Conservation (phyloP, 2,329 filamentous ascomycete species). For the Scopulariopsis brevicaulis region DNA sequence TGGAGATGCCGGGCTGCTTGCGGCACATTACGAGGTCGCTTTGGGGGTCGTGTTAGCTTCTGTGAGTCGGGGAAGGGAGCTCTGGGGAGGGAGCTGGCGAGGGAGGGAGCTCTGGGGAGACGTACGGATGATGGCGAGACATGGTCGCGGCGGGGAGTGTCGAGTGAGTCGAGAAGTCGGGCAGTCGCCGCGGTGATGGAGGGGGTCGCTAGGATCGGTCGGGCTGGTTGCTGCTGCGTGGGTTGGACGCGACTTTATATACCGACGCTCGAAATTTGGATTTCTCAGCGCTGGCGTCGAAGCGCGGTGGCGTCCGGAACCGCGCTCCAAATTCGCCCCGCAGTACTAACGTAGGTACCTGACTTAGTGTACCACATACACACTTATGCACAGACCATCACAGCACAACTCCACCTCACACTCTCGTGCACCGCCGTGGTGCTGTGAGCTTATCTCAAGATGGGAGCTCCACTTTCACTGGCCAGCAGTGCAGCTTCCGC, state of each 20-base stretch:
- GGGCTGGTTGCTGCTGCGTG: neutral
- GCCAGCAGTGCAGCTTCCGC: neutral
- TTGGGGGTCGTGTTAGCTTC: slow-evolving; percentile 21
- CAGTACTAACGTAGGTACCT: neutral
- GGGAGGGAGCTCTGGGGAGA: slow-evolving; percentile 11
- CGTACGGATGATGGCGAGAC: slow-evolving; percentile 90
- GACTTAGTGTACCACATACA: neutral
- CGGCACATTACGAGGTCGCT: slow-evolving; percentile 99
- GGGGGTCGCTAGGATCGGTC: neutral
- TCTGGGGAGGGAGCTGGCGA: neutral
- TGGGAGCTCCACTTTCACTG: neutral
- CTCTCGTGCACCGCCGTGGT: neutral
- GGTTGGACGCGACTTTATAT: neutral
- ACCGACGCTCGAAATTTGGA: neutral
- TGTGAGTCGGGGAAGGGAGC: neutral
- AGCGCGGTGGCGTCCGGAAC: neutral
- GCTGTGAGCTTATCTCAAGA: neutral
- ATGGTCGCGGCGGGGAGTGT: slow-evolving; percentile 36
- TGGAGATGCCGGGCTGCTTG: slow-evolving; percentile 94
- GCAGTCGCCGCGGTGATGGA: neutral
- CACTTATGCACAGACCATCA: neutral
- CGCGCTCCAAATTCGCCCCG: neutral
- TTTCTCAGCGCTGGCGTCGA: neutral
- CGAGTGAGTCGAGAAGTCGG: neutral
- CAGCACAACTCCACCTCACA: neutral